phyloP scores from a whole-genome alignment of 2,329 filamentous ascomycete species.

The Lecanoromycetidae sp. region DNA sequence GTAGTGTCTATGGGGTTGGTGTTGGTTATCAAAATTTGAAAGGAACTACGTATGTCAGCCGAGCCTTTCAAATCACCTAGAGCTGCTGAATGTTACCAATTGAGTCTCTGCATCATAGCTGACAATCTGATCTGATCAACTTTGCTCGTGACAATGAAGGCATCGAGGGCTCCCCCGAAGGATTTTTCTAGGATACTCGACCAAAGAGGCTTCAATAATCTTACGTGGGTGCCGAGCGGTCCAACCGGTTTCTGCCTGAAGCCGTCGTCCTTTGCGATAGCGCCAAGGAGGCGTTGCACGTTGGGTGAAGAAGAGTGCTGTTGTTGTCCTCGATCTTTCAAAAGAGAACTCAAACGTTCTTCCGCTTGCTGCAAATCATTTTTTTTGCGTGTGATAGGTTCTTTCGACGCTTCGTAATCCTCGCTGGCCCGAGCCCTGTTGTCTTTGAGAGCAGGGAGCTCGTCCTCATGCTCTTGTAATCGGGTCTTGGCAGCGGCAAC shows the following conservation, averaged over 20 bases:
- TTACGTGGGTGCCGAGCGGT: constrained; percentile 68
- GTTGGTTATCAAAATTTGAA: constrained; percentile 54
- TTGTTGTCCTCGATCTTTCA: constrained; percentile 45
- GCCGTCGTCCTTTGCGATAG: constrained; percentile 55
- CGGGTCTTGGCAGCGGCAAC: constrained; percentile 34
- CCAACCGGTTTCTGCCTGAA: constrained; percentile 68
- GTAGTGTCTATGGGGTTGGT: constrained; percentile 44
- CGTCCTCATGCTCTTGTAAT: constrained; percentile 30
- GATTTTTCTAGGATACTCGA: constrained; percentile 66
- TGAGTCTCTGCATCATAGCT: constrained; percentile 48
- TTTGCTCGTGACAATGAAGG: constrained; percentile 71
- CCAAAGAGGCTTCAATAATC: constrained; percentile 70
- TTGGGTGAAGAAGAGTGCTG: constrained; percentile 52
- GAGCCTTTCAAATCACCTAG: not conserved
- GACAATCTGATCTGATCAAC: constrained; percentile 60
- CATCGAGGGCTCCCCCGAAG: constrained; percentile 56
- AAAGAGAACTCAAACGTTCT: constrained; percentile 39
- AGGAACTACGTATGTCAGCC: constrained; percentile 26
- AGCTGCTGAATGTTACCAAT: constrained; percentile 31
- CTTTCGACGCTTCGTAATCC: constrained; percentile 20
- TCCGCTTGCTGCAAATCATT: constrained; percentile 45
- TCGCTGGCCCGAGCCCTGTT: constrained; percentile 23
- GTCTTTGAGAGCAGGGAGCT: constrained; percentile 18
- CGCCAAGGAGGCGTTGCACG: constrained; percentile 51
- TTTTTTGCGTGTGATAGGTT: constrained; percentile 33